Evolutionary conservation across 106 monocot species (phyloP), one percentile per base, ranked within the genome.

Genomic region (Platanthera zijinensis): DNA sequence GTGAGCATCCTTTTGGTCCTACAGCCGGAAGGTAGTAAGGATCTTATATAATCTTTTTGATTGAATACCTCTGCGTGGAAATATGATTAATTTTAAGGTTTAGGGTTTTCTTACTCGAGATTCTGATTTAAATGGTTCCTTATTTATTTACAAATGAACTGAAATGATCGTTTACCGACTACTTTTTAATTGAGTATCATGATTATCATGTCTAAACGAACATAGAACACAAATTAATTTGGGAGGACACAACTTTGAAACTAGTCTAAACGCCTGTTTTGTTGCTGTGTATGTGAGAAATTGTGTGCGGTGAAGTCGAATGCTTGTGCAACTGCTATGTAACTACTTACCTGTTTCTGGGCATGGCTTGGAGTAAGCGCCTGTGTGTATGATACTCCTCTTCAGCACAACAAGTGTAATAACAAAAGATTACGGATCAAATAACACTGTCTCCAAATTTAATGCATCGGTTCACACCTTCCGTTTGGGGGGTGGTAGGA

Each of bases 1-100:
- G 92, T 99, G 87, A 94, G 68, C 10, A 18, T 72, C 8, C 21
- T 72, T 51, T 46, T 72, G 50, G 21, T 51, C 22, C 51, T 72
- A 5, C 14, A 51, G 50, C 21, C 8, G 50, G 7, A 15, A 10
- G 72, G 72, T 72, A 72, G 19, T 10, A 15, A 10, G 48, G 47
- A 70, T 70, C 47, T 70, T 45, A 7, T 70, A 8, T 13, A 47
- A 70, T 70, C 47, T 70, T 45, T 2, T 70, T 70, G 25, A 67
- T 67, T 67, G 39, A 30, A 67, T 67, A 10, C 32, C 13, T 8
- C 39, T 22, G 9, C 30, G 32, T 39, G 39, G 67, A 67, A 67
- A 39, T 67, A 3, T 8, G 39, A 67, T 66, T 66, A 39, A 21
- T 12, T 19, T 67, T 67, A 39, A 10, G 30, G 1, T 14, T 67